phyloP scores from a whole-genome alignment of 306 rosid species.

The Lupinus albus region DNA sequence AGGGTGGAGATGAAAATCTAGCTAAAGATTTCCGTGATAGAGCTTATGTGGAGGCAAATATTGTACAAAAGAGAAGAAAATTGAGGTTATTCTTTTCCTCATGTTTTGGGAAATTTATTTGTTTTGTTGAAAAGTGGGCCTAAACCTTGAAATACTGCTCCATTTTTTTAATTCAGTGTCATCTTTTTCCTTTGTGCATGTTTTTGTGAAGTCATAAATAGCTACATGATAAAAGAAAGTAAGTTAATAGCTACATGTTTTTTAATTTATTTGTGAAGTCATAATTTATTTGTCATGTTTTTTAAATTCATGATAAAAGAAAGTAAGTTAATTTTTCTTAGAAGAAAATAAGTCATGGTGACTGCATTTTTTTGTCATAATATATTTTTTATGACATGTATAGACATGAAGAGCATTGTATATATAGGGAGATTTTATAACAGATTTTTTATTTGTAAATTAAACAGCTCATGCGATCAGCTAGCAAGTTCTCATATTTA shows the following conservation, averaged over 20 bases:
- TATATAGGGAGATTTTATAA: constrained; percentile 8
- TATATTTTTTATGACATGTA: constrained; percentile 19
- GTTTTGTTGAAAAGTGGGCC: constrained; percentile 20
- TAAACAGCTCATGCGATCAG: constrained; percentile 5
- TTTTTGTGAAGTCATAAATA: constrained; percentile 13
- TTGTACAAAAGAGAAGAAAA: constrained; percentile 69
- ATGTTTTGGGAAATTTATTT: constrained; percentile 23
- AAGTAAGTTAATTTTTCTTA: too few species aligned
- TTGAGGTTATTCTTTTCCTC: constrained; percentile 56
- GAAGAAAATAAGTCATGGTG: background rate
- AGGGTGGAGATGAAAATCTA: constrained; percentile 93
- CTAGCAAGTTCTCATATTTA: constrained; percentile 8
- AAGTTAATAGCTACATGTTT: too few species aligned
- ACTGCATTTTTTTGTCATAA: constrained; percentile 18
- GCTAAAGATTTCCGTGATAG: constrained; percentile 84
- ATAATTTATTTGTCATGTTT: too few species aligned
- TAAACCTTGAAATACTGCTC: constrained; percentile 13
- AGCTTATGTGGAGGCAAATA: constrained; percentile 70
- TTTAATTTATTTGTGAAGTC: constrained; percentile 9
- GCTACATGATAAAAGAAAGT: too few species aligned
- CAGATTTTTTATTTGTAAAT: constrained; percentile 22
- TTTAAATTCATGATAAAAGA: too few species aligned
- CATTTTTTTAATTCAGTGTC: constrained; percentile 16
- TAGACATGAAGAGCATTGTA: constrained; percentile 21
- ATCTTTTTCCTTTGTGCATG: constrained; percentile 18